A percentile compares a stretch with the other conserved stretches of the same genome.
Evolutionary conservation across 2,329 filamentous ascomycete genomes (phyloP).

Genomic region (Alternaria angustiovoidea): DNA sequence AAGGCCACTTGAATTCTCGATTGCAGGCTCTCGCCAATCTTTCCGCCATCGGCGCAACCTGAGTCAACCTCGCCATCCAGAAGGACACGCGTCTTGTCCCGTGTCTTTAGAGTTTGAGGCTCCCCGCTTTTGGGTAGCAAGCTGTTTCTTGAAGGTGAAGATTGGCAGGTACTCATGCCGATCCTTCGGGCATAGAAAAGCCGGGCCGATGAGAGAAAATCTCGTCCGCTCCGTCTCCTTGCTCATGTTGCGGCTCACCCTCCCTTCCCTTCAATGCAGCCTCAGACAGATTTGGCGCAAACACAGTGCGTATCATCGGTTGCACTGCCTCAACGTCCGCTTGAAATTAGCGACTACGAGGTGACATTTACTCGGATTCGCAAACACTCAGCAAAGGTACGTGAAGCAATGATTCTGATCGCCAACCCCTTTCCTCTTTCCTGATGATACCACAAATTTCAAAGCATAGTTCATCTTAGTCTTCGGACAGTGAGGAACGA

Average conservation of each 20-base stretch:
- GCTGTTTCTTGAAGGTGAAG: constrained; percentile 17
- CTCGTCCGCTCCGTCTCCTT: constrained; percentile 3
- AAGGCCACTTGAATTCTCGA: not conserved
- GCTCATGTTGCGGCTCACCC: constrained; percentile 1
- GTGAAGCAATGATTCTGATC: constrained; percentile 20
- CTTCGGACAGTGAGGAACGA: constrained; percentile 51
- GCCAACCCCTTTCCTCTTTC: constrained; percentile 33
- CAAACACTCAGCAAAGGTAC: constrained; percentile 29
- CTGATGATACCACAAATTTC: constrained; percentile 51
- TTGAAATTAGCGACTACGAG: constrained; percentile 1
- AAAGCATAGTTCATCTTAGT: constrained; percentile 57
- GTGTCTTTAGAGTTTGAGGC: constrained; percentile 30
- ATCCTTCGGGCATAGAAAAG: constrained; percentile 15
- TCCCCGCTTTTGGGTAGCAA: constrained; percentile 39
- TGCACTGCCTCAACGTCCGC: constrained; percentile 6
- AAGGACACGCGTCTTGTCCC: constrained; percentile 6
- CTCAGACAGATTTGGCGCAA: constrained; percentile 5
- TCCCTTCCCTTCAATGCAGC: constrained; percentile 10
- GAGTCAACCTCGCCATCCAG: not conserved
- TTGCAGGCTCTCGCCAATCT: constrained; percentile 4
- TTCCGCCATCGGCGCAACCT: constrained; percentile 1
- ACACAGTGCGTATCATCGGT: constrained; percentile 2
- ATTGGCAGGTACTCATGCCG: constrained; percentile 26
- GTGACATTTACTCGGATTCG: not conserved
- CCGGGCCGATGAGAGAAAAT: constrained; percentile 11